These are phyloP conservation scores for Rhizophora mangle DNA, from an alignment of 345 rosid genomes.

Conservation along the genomic window DNA sequence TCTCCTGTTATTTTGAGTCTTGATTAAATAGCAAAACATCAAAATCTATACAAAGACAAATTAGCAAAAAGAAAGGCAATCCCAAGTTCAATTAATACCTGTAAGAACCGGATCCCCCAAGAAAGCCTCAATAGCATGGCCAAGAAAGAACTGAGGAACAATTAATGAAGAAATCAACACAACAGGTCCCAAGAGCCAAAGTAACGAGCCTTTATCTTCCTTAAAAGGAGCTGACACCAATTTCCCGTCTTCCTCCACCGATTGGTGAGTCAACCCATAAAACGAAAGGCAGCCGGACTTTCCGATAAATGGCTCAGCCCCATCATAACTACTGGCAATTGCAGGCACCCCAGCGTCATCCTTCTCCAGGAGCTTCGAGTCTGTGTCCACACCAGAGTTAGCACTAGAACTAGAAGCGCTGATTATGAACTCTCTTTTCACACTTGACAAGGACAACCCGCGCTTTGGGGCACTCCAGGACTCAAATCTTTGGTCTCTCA, in stretches of 20 bases:
- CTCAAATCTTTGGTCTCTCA: constrained; percentile 16
- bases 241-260: constrained; percentile 57
- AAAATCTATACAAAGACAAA: background rate
- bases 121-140: constrained; percentile 46
- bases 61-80: background rate
- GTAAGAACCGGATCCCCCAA: constrained; percentile 47
- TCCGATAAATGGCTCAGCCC: constrained; percentile 62
- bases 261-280: constrained; percentile 65
- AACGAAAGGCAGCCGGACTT: constrained; percentile 82
- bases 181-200: constrained; percentile 75
- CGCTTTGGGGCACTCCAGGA: constrained; percentile 24
- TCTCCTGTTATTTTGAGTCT: too few species aligned
- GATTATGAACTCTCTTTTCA: constrained; percentile 26
- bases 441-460: constrained; percentile 22
- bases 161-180: constrained; percentile 58
- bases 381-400: constrained; percentile 17
- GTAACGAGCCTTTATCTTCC: constrained; percentile 59
- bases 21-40: too few species aligned
- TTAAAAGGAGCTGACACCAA: constrained; percentile 64
- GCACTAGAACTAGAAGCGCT: constrained; percentile 36
- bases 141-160: constrained; percentile 71
- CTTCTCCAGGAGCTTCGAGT: constrained; percentile 11
- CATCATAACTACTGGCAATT: constrained; percentile 21
- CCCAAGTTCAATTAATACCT: constrained; percentile 25
- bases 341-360: constrained; percentile 22